Base-by-base conservation (phyloP, 2,329 filamentous ascomycete genomes). In the Pseudogymnoascus sp. region DNA sequence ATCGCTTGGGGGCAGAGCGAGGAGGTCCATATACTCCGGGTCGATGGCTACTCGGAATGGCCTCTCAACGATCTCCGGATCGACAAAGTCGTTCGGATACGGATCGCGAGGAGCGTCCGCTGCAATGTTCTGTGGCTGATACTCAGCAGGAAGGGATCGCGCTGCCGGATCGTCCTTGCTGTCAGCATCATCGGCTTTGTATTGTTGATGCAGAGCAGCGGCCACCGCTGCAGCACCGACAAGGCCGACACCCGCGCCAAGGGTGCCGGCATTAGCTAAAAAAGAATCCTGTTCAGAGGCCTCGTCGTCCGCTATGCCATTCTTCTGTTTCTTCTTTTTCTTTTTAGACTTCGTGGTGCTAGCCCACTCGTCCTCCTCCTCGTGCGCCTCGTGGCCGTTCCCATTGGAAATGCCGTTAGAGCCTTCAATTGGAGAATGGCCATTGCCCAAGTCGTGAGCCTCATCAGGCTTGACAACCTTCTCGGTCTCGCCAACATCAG, bases 261-360 rank as follows among this genome's bases (percentile, higher is more conserved):
- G 79, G 81, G 81, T 87, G 81, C 78, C 84, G 84, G 85, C 83
- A 80, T 83, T 84, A 87, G 76, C 85, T 87, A 87, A 87, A 87
- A 88, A 87, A 87, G 84, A 84, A 77, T 81, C 75, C 74, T 77
- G 76, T 61, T 71, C 70, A 16, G 67, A 68, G 63, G 69, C 67
- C 40, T 64, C 61, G 62, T 66, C 69, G 60, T 62, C 67, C 59
- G 65, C 69, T 63, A 65, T 67, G n/a, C 68, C 69, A 58, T 66
- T 64, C 43, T 65, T 68, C 60, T 71, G 69, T 35, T 65, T 41
- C 63, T 69, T 64, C 35, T 60, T 71, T 60, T 65, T 69, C 43
- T 71, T 61, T 31, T 61, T 43, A 18, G 49, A 55, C 49, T 55
- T 55, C 7, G 49, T 52, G 45, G 45, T 55, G 49, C 49, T 33